These are phyloP conservation scores for Leucosporidium scottii DNA, from an alignment of 768 basidiomycete species.

Conservation along the genomic window DNA sequence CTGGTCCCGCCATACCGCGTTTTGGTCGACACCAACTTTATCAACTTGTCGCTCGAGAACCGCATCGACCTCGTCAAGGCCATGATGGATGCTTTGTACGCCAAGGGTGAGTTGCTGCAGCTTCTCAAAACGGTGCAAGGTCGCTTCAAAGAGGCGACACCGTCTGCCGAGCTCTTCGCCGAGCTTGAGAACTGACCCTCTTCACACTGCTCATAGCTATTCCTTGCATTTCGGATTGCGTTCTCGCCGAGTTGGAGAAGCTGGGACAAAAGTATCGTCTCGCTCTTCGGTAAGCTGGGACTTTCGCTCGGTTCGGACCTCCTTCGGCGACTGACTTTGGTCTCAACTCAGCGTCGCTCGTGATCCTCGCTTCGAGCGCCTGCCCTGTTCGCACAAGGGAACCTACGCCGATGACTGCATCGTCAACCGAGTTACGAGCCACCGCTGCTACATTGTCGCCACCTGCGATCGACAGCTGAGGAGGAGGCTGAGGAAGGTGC, in stretches of 20 bases:
- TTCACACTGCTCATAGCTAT: conserved; percentile 58
- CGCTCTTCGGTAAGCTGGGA: conserved; percentile 67
- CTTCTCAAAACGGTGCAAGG: too few species aligned
- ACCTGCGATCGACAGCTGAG: conserved; percentile 95
- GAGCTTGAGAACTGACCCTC: not conserved
- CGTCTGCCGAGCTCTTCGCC: not conserved
- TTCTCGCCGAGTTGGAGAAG: conserved; percentile 97
- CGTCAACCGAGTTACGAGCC: conserved; percentile 86
- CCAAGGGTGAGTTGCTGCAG: conserved; percentile 64
- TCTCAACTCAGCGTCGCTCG: conserved; percentile 67
- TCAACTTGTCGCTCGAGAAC: conserved; percentile 97
- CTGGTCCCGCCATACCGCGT: conserved; percentile 96
- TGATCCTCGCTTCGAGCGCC: conserved; percentile 91
- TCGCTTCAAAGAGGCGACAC: too few species aligned
- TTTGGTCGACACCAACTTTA: conserved; percentile 97
- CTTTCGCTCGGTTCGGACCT: conserved; percentile 16
- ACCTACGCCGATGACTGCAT: conserved; percentile 99
- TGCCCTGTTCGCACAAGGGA: conserved; percentile 83
- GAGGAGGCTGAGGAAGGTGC: conserved; percentile 73
- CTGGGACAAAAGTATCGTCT: conserved; percentile 90
- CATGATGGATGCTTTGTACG: conserved; percentile 99
- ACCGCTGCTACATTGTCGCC: conserved; percentile 94
- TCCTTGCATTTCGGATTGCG: conserved; percentile 98
- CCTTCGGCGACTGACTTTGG: not conserved
- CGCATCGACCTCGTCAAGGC: conserved; percentile 89